A percentile compares a stretch with the other conserved stretches of the same genome.
Evolutionary conservation across 495 filamentous ascomycete genomes (phyloP).

Genomic region (Lasiosphaeris hirsuta): DNA sequence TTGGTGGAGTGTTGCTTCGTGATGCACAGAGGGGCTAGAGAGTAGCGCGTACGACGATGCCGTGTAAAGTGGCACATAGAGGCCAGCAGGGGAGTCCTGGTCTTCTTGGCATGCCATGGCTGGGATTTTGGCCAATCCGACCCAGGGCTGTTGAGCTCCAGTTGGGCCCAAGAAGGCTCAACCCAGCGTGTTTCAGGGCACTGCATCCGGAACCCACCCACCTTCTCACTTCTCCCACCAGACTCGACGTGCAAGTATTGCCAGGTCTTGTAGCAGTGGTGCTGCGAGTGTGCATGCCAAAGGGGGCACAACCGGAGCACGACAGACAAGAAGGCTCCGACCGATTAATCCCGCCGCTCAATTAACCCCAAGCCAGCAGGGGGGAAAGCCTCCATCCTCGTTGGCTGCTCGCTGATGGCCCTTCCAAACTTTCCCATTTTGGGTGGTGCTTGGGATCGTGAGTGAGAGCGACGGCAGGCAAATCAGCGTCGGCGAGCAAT

Average conservation of each 20-base stretch:
- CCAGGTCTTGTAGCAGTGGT: neutral
- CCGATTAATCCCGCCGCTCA: neutral
- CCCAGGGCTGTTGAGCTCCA: neutral
- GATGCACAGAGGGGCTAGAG: no score
- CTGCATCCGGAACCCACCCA: conserved; percentile 6
- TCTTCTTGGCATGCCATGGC: neutral
- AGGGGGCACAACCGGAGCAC: neutral
- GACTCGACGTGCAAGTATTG: neutral
- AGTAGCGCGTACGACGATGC: no score
- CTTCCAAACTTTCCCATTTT: conserved; percentile 1
- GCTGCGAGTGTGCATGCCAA: neutral
- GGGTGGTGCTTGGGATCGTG: neutral
- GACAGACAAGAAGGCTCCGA: neutral
- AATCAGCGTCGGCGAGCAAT: conserved; percentile 9
- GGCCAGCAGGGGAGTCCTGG: no score
- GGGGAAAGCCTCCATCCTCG: neutral
- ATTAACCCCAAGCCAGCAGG: neutral
- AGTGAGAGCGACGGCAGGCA: neutral
- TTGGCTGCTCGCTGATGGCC: conserved; percentile 4
- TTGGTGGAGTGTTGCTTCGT: no score
- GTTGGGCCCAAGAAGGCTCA: neutral
- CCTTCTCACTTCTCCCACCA: neutral
- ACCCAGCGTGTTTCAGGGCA: conserved; percentile 5
- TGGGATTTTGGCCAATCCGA: neutral
- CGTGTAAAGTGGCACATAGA: neutral